Evolutionary conservation across 2,329 filamentous ascomycete species (phyloP), one percentile per base, ranked within the genome.

Genomic region (Aspergillus fumigatus): DNA sequence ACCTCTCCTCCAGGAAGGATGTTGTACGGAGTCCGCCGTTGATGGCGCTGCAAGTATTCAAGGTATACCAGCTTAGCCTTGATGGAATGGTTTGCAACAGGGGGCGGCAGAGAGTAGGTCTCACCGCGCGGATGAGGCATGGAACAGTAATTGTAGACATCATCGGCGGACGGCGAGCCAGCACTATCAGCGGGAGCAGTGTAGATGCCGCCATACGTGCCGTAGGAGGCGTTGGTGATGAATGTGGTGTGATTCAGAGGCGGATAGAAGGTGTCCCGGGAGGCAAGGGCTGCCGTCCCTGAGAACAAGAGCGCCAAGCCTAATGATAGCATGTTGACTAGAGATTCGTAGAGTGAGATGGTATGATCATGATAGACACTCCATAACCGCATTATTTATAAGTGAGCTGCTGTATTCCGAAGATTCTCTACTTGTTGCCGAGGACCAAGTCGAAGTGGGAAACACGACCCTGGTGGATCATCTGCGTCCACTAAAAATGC

Each of bases 1-100:
- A 74, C 73, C 63, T 75, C 73, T 23, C 73, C 73, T 1, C 69
- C 71, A 0, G 73, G 72, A 14, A 75, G 61, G 41, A 75, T 71
- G 38, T 75, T 75, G 56, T 75, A 75, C 1, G 73, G 73, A 1
- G 73, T 67, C 4, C 73, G 67, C 10, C 73, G 62, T 52, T 75
- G 73, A 51, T 75, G 73, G 3, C 73, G 70, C 54, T 75, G 73
- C 17, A 75, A 51, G 53, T 75, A 75, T 53, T 74, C 71, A 1
- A 75, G 61, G 41, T 74, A 74, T 2, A 74, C 67, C n/a, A 75
- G 55, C 17, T 67, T 65, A 3, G 65, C 72, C 3, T 66, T 59
- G 9, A 67, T 57, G 4, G 65, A 62, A 0, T 66, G 63, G 9
- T 70, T 66, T 5, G 56, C 57, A 7, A 75, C 58, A 5, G 70